phyloP scores from a whole-genome alignment of 2,329 filamentous ascomycete species.

The Macroventuria anomochaeta region DNA sequence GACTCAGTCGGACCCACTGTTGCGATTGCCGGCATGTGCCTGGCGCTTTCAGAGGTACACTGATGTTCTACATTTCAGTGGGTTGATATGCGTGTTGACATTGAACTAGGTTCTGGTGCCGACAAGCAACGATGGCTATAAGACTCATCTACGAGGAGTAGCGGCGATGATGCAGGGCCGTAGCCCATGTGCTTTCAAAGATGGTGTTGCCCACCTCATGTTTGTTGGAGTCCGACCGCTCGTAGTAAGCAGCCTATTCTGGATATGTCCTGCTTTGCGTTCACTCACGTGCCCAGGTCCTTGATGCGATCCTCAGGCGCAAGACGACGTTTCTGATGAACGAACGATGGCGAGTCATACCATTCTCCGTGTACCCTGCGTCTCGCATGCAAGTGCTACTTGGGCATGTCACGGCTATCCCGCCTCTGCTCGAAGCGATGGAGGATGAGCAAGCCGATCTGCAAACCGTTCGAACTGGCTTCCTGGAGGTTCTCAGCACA shows the following conservation, averaged over 20 bases:
- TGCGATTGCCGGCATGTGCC: conserved; percentile 9
- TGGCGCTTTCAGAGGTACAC: conserved; percentile 7
- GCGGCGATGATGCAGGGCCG: conserved; percentile 6
- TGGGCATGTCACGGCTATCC: not conserved
- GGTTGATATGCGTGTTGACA: not conserved
- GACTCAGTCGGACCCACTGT: conserved; percentile 1
- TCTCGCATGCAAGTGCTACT: not conserved
- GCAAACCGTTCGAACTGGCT: not conserved
- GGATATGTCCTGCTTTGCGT: too few relatives aligned
- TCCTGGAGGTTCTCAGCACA: not conserved
- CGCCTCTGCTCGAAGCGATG: not conserved
- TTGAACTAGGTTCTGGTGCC: not conserved
- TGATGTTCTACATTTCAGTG: not conserved
- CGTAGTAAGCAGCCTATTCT: not conserved
- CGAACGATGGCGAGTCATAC: not conserved
- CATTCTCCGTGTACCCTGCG: not conserved
- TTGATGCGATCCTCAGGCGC: not conserved
- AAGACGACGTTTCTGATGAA: conserved; percentile 1
- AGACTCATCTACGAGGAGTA: conserved; percentile 1
- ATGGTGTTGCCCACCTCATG: conserved; percentile 3
- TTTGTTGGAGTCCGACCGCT: conserved; percentile 6
- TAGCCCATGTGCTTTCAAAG: not conserved
- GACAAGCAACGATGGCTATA: not conserved
- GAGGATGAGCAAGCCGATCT: not conserved
- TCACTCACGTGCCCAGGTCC: not conserved